Percentiles rank a stretch among this genome's conserved stretches.
These are phyloP conservation scores for Diaporthe sp. DNA, from an alignment of 2,329 filamentous ascomycete genomes.

Conservation along the genomic window DNA sequence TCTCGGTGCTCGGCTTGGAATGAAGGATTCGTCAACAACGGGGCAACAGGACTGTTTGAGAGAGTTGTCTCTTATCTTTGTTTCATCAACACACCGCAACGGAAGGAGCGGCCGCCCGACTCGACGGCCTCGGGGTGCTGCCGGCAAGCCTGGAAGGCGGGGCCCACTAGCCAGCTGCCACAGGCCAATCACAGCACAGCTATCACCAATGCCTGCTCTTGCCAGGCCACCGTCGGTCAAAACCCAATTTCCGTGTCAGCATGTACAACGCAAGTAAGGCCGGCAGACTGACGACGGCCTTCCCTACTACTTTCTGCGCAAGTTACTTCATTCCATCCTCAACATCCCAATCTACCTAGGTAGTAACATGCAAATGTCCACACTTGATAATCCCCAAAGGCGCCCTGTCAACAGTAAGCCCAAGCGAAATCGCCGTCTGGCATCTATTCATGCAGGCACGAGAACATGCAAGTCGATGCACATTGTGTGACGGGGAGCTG, in stretches of 20 bases:
- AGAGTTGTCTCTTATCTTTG: constrained; percentile 24
- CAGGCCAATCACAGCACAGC: constrained; percentile 3
- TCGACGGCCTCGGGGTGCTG: constrained; percentile 12
- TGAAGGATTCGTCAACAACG: background rate
- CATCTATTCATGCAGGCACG: background rate
- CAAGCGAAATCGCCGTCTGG: background rate
- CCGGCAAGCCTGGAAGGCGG: constrained; percentile 16
- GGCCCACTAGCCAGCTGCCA: background rate
- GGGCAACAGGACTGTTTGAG: background rate
- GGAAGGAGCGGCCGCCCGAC: constrained; percentile 15
- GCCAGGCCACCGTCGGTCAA: constrained; percentile 2
- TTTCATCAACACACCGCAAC: constrained; percentile 1
- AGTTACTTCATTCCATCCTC: background rate
- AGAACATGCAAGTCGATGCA: background rate
- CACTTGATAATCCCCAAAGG: too few species aligned
- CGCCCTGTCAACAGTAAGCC: background rate
- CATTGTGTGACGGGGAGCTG: background rate
- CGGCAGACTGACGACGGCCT: background rate
- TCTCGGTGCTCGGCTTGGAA: constrained; percentile 31
- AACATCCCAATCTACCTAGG: background rate
- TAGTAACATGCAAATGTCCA: too few species aligned
- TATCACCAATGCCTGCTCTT: constrained; percentile 30
- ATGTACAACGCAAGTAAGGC: background rate
- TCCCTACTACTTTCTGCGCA: background rate
- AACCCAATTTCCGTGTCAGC: background rate